phyloP scores from a whole-genome alignment of 208 protist species.

The Acanthamoeba castellanii region DNA sequence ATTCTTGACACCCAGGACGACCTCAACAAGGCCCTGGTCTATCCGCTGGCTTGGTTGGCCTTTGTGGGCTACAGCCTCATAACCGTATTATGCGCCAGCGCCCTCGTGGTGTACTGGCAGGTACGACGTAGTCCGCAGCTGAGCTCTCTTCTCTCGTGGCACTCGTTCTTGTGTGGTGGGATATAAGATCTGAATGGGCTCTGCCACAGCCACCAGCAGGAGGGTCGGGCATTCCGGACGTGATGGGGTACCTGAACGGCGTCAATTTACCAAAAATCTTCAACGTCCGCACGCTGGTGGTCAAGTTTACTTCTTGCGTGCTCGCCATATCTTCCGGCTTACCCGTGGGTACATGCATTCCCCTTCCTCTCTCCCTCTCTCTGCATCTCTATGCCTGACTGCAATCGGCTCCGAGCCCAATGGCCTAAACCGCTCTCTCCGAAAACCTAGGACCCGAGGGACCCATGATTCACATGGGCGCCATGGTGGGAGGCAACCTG shows the following conservation, averaged over 20 bases:
- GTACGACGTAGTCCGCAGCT: conserved; percentile 77
- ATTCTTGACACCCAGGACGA: conserved; percentile 15
- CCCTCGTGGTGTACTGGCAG: conserved; percentile 81
- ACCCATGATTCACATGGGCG: conserved; percentile 96
- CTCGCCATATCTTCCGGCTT: conserved; percentile 93
- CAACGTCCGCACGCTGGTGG: conserved; percentile 90
- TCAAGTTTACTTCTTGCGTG: conserved; percentile 92
- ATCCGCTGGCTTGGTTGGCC: conserved; percentile 23
- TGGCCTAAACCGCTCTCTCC: not conserved
- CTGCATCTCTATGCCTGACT: not conserved
- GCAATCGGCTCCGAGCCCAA: not conserved
- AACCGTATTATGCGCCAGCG: conserved; percentile 75
- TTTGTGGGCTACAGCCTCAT: conserved; percentile 65
- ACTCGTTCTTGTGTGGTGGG: not conserved
- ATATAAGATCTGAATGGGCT: not conserved
- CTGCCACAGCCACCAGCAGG: not conserved
- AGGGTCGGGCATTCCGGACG: conserved; percentile 86
- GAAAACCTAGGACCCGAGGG: conserved; percentile 91
- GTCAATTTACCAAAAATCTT: conserved; percentile 93
- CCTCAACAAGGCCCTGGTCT: not conserved
- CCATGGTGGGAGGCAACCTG: conserved; percentile 94
- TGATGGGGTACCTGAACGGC: conserved; percentile 95
- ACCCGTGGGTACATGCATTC: conserved; percentile 87
- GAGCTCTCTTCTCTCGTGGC: not conserved
- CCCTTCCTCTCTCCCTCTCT: not conserved